Percentiles rank a stretch among this genome's conserved stretches.
Conservation (phyloP, 441 rosid species). For the Erodium chrysanthum region DNA sequence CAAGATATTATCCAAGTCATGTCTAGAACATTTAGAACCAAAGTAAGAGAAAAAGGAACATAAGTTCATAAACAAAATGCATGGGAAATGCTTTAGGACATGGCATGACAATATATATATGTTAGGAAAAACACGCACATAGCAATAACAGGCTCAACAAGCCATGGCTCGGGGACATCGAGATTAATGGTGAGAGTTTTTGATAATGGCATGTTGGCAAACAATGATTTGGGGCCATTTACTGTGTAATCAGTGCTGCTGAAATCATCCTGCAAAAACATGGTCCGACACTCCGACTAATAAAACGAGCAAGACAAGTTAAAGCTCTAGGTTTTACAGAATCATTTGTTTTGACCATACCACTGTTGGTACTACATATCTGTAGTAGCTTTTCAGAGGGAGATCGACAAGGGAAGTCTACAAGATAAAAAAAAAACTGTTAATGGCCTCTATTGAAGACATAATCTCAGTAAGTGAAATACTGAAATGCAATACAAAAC, state of each 20-base stretch:
- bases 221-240: constrained; percentile 88
- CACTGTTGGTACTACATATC: constrained; percentile 82
- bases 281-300: constrained; percentile 26
- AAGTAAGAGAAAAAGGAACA: constrained; percentile 12
- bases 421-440: constrained; percentile 17
- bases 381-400: constrained; percentile 94
- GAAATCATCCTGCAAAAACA: constrained; percentile 75
- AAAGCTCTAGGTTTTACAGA: constrained; percentile 18
- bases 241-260: constrained; percentile 56
- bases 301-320: constrained; percentile 20
- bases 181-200: constrained; percentile 99
- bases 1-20: constrained; percentile 93
- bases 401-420: constrained; percentile 98
- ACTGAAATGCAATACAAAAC: neutral
- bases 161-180: constrained; percentile 99
- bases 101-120: neutral
- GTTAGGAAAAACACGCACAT: constrained; percentile 45
- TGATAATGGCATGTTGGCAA: constrained; percentile 92
- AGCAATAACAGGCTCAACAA: constrained; percentile 89
- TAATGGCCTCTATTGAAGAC: neutral
- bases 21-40: constrained; percentile 40
- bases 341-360: constrained; percentile 32
- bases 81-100: neutral
- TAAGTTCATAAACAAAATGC: neutral
- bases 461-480: neutral